phyloP scores from a whole-genome alignment of 805 yeast genomes.

The Tetrapisispora fleetii region DNA sequence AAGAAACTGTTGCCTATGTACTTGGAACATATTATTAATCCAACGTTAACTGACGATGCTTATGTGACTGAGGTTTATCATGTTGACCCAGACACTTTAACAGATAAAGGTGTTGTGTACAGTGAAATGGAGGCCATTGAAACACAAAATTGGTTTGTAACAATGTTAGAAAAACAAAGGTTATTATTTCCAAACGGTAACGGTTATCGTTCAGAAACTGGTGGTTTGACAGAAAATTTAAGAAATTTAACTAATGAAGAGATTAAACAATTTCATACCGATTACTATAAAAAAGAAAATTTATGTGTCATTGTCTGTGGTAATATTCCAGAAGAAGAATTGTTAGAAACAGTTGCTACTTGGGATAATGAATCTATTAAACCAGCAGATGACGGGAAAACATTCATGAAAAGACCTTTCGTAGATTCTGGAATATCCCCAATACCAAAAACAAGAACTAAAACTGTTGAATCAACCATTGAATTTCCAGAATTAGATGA shows the following conservation, averaged over 20 bases:
- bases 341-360: conserved; percentile 46
- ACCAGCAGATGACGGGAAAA: conserved; percentile 17
- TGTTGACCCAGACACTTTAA: conserved; percentile 70
- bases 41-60: conserved; percentile 82
- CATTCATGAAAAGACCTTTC: conserved; percentile 57
- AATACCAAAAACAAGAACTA: conserved; percentile 36
- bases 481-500: conserved; percentile 89
- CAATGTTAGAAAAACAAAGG: conserved; percentile 51
- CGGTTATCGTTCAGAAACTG: conserved; percentile 90
- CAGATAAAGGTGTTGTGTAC: conserved; percentile 93
- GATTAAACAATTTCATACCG: conserved; percentile 65
- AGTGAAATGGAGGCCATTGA: conserved; percentile 96
- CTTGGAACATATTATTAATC: conserved; percentile 75
- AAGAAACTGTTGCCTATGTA: conserved; percentile 75
- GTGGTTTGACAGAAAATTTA: conserved; percentile 74
- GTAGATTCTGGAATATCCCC: conserved; percentile 46
- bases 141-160: conserved; percentile 59
- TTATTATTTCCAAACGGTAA: conserved; percentile 45
- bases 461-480: conserved; percentile 39
- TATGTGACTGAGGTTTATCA: conserved; percentile 93
- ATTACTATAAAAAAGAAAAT: conserved; percentile 72
- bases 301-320: conserved; percentile 80
- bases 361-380: conserved; percentile 51
- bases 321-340: conserved; percentile 64
- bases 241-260: conserved; percentile 63